phyloP scores from a whole-genome alignment of 2,329 filamentous ascomycete species.

The Ambrosiella cleistominuta region DNA sequence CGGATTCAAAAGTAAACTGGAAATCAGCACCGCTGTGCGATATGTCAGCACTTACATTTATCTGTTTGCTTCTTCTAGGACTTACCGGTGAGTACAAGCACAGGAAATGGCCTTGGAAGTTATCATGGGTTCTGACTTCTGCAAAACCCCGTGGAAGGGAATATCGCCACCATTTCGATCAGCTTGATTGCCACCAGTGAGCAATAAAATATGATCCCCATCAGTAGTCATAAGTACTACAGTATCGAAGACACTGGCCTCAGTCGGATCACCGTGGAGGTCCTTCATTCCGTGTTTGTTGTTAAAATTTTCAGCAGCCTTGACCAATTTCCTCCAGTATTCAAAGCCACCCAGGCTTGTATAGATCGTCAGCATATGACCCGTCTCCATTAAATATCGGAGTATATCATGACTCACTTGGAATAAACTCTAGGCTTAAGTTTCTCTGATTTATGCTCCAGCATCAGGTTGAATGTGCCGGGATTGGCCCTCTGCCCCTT shows the following conservation, averaged over 20 bases:
- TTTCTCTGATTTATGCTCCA: neutral
- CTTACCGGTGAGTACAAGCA: neutral
- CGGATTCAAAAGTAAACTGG: neutral
- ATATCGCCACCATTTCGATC: neutral
- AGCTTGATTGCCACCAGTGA: neutral
- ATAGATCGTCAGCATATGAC: neutral
- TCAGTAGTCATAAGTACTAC: neutral
- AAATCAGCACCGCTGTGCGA: neutral
- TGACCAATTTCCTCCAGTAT: neutral
- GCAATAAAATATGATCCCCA: neutral
- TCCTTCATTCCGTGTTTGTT: neutral
- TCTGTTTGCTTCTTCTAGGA: neutral
- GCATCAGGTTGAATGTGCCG: neutral
- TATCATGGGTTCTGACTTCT: neutral
- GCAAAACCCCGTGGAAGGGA: neutral
- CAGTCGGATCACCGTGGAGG: neutral
- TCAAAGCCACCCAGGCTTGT: neutral
- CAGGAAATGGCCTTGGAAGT: neutral
- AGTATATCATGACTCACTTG: neutral
- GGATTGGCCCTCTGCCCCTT: neutral
- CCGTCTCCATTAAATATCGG: neutral
- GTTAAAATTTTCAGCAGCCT: neutral
- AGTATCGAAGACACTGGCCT: neutral
- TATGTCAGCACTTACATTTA: neutral
- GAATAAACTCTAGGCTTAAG: neutral